phyloP scores from a whole-genome alignment of 2,329 filamentous ascomycete species.

The Phaeophleospora eucalypticola region DNA sequence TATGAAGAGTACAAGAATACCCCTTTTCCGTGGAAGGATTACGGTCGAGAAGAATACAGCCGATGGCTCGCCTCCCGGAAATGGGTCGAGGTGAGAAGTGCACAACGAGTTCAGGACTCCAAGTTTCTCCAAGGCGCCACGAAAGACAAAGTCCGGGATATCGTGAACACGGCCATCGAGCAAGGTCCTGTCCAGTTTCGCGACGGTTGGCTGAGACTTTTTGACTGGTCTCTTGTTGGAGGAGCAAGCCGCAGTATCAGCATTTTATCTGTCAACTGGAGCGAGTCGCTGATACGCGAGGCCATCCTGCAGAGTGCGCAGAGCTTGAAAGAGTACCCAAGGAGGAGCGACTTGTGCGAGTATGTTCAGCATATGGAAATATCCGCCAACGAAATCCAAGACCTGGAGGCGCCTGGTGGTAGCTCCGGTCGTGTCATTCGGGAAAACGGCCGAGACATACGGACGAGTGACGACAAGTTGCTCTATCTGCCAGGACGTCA shows the following conservation, averaged over 20 bases:
- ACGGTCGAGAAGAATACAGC: slow-evolving; percentile 34
- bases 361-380: slow-evolving; percentile 20
- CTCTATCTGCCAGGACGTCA: slow-evolving; percentile 21
- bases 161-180: slow-evolving; percentile 29
- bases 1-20: slow-evolving; percentile 32
- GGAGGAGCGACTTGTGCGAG: slow-evolving; percentile 6
- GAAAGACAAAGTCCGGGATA: slow-evolving; percentile 26
- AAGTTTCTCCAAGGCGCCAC: slow-evolving; percentile 40
- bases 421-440: slow-evolving; percentile 29
- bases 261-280: slow-evolving; percentile 49
- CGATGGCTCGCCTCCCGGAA: slow-evolving; percentile 36
- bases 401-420: slow-evolving; percentile 22
- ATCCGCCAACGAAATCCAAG: slow-evolving; percentile 36
- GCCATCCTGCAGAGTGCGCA: slow-evolving; percentile 15
- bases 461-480: slow-evolving; percentile 42
- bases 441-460: slow-evolving; percentile 24
- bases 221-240: slow-evolving; percentile 19
- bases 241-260: slow-evolving; percentile 20
- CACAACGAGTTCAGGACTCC: slow-evolving; percentile 37
- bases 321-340: neutral
- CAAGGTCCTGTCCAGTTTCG: slow-evolving; percentile 35
- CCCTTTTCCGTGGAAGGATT: slow-evolving; percentile 27
- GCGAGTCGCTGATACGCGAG: slow-evolving; percentile 38
- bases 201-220: slow-evolving; percentile 34
- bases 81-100: slow-evolving; percentile 39